phyloP scores from a whole-genome alignment of 225 moss, liverwort and hornwort genomes.

The Bryum argenteum region DNA sequence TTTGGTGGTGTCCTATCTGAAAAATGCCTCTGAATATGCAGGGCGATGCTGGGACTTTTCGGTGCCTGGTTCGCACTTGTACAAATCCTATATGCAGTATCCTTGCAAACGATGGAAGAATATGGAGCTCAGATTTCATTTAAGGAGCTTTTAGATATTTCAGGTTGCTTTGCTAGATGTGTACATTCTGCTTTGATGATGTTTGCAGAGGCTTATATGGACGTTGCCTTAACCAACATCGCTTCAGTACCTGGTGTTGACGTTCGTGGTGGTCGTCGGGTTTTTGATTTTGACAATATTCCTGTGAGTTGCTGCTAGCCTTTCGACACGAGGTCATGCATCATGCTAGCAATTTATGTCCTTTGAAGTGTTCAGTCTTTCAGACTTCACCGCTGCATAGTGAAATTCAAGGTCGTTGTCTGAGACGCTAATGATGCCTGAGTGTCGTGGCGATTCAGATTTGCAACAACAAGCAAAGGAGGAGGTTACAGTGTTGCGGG shows the following conservation, averaged over 20 bases:
- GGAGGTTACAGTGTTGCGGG: conserved; percentile 49
- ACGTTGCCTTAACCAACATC: conserved; percentile 33
- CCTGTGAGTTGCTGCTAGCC: conserved; percentile 38
- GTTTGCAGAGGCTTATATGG: conserved; percentile 2
- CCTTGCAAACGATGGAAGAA: conserved; percentile 32
- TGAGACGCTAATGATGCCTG: conserved; percentile 5
- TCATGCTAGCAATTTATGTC: neutral
- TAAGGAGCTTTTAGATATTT: neutral
- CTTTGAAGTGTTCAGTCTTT: conserved; percentile 8
- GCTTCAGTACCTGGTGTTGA: conserved; percentile 51
- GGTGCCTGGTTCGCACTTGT: conserved; percentile 55
- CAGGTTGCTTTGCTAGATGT: neutral
- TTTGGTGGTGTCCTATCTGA: conserved; percentile 23
- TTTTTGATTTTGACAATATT: conserved; percentile 52
- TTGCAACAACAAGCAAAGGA: conserved; percentile 53
- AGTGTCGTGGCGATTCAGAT: conserved; percentile 35
- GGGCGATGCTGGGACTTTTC: conserved; percentile 52
- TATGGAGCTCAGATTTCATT: neutral
- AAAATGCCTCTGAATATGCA: conserved; percentile 37
- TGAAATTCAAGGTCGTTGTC: neutral
- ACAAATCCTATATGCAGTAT: conserved; percentile 52
- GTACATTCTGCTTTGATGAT: conserved; percentile 8
- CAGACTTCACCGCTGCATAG: neutral
- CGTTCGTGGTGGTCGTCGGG: conserved; percentile 37
- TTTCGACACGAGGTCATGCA: neutral